Evolutionary conservation across 2,329 filamentous ascomycete genomes (phyloP).

Genomic region (Diplodia corticola): DNA sequence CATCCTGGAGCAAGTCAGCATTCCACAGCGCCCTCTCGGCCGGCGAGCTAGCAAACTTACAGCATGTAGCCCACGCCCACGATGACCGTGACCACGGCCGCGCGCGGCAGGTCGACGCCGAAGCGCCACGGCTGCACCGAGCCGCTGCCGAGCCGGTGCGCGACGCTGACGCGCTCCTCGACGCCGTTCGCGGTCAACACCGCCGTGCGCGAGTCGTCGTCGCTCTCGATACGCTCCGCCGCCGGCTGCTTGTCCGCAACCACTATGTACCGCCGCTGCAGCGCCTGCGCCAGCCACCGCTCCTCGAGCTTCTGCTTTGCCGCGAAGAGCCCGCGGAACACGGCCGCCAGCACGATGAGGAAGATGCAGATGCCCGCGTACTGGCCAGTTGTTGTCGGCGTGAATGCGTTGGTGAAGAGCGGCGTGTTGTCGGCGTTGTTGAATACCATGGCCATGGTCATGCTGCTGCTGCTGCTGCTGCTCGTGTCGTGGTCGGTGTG

Average conservation of each 20-base stretch:
- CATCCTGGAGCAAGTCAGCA: slow-evolving; percentile 61
- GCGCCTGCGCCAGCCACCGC: slow-evolving; percentile 71
- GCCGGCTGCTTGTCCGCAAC: slow-evolving; percentile 65
- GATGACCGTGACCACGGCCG: slow-evolving; percentile 68
- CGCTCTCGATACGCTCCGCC: slow-evolving; percentile 58
- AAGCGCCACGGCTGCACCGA: slow-evolving; percentile 71
- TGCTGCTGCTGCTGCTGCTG: background rate
- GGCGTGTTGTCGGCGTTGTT: slow-evolving; percentile 38
- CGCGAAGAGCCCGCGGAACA: slow-evolving; percentile 71
- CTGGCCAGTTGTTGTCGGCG: slow-evolving; percentile 65
- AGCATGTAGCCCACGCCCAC: slow-evolving; percentile 81
- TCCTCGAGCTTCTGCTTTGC: slow-evolving; percentile 61
- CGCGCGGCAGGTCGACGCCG: slow-evolving; percentile 74
- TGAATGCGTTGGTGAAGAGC: slow-evolving; percentile 74
- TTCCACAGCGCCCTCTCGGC: background rate
- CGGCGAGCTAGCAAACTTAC: slow-evolving; percentile 56
- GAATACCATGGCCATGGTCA: slow-evolving; percentile 23
- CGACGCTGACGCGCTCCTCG: slow-evolving; percentile 76
- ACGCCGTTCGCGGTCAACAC: slow-evolving; percentile 73
- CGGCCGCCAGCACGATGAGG: slow-evolving; percentile 71
- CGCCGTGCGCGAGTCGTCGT: slow-evolving; percentile 61
- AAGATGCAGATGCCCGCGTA: slow-evolving; percentile 95
- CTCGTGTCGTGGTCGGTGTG: slow-evolving; percentile 21
- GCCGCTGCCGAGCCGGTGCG: slow-evolving; percentile 57
- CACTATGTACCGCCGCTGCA: slow-evolving; percentile 74